Evolutionary conservation across 1,139 yeast species (phyloP).

Genomic region (Blastobotrys serpentis): DNA sequence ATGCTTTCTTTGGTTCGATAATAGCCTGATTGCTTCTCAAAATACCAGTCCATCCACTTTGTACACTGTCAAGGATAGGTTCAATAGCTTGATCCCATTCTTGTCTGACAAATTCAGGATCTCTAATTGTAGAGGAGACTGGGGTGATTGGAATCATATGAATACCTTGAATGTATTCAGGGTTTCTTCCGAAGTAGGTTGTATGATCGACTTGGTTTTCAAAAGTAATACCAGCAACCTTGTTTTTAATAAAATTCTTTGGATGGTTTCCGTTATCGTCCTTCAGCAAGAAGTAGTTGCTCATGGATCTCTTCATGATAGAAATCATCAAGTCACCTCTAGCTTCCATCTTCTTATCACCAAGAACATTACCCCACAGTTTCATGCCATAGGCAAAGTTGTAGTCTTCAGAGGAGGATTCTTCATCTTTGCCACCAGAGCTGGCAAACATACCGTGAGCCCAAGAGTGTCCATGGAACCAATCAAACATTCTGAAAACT

Average conservation of each 20-base stretch:
- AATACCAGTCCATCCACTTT: constrained; percentile 88
- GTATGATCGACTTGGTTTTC: constrained; percentile 92
- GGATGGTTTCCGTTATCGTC: constrained; percentile 64
- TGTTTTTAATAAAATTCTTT: constrained; percentile 53
- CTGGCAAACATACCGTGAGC: constrained; percentile 70
- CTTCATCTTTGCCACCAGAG: constrained; percentile 79
- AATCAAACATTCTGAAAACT: constrained; percentile 72
- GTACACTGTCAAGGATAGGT: constrained; percentile 51
- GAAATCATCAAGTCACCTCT: constrained; percentile 76
- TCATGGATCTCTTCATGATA: constrained; percentile 60
- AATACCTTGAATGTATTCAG: constrained; percentile 89
- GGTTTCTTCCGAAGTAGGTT: constrained; percentile 75
- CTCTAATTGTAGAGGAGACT: constrained; percentile 71
- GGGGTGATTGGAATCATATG: constrained; percentile 94
- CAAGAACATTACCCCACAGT: constrained; percentile 72
- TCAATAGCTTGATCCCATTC: constrained; percentile 70
- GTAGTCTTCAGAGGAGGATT: constrained; percentile 77
- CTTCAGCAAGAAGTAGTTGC: constrained; percentile 57
- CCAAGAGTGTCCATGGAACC: constrained; percentile 85
- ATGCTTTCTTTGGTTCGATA: constrained; percentile 64
- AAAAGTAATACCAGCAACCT: constrained; percentile 70
- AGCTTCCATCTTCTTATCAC: constrained; percentile 72
- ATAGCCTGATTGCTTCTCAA: constrained; percentile 76
- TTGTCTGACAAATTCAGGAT: constrained; percentile 64
- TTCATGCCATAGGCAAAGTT: constrained; percentile 81